A percentile compares a stretch with the other conserved stretches of the same genome.
phyloP scores from a whole-genome alignment of 2,329 filamentous ascomycete genomes.

The Arachnopeziza araneosa region DNA sequence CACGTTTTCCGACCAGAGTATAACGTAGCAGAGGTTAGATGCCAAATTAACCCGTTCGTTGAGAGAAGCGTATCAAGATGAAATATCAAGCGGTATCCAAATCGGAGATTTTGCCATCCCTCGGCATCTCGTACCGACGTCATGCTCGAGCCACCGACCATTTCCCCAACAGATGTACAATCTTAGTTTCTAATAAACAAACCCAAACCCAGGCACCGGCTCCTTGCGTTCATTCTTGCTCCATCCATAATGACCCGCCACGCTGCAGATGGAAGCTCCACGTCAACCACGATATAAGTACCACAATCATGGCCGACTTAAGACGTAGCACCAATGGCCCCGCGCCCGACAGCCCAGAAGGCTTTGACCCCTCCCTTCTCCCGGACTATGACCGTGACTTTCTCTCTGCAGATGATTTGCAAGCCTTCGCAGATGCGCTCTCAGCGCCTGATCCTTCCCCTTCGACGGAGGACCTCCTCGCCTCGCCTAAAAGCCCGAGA shows the following conservation, averaged over 20 bases:
- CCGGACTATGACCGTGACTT: conserved; percentile 82
- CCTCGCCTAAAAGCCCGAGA: background rate
- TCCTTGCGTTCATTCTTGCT: background rate
- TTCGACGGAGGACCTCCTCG: background rate
- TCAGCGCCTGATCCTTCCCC: conserved; percentile 60
- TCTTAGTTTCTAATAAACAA: background rate
- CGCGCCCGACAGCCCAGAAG: conserved; percentile 55
- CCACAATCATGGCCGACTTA: conserved; percentile 28
- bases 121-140: conserved; percentile 6
- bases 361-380: conserved; percentile 62
- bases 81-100: background rate
- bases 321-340: conserved; percentile 40
- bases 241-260: background rate
- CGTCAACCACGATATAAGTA: background rate
- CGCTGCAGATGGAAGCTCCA: background rate
- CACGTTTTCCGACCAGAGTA: background rate
- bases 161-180: conserved; percentile 1
- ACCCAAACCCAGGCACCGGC: background rate
- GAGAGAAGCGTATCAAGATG: background rate
- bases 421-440: conserved; percentile 75
- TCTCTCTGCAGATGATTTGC: conserved; percentile 63
- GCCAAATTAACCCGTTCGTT: background rate
- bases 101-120: background rate
- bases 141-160: conserved; percentile 5
- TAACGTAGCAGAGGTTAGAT: background rate